phyloP scores from a whole-genome alignment of 106 monocot genomes.

The Allium cepa region DNA sequence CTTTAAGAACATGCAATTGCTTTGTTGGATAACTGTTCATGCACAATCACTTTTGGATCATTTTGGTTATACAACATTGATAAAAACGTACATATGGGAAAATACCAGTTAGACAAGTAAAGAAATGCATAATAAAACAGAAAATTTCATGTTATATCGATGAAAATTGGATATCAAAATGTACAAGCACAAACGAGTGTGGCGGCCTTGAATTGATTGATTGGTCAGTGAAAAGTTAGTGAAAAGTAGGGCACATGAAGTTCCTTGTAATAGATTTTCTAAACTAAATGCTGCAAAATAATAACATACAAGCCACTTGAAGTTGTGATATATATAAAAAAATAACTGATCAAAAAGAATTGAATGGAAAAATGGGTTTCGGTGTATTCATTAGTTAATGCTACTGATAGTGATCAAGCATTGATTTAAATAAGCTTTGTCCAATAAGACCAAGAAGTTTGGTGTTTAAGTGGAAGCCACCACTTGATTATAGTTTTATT shows the following conservation, averaged over 20 bases:
- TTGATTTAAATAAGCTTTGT: not conserved
- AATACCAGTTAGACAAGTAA: too few relatives aligned
- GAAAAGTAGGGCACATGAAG: not conserved
- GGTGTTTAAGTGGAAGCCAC: not conserved
- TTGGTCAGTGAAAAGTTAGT: too few relatives aligned
- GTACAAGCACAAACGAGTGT: too few relatives aligned
- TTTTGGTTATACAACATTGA: too few relatives aligned
- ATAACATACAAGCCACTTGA: not conserved
- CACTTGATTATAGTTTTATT: not conserved
- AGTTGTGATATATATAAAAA: not conserved
- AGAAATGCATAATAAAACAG: too few relatives aligned
- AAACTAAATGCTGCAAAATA: not conserved
- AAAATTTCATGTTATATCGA: too few relatives aligned
- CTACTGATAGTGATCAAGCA: not conserved
- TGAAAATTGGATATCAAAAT: too few relatives aligned
- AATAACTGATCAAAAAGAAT: not conserved
- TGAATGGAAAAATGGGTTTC: not conserved
- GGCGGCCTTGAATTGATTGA: too few relatives aligned
- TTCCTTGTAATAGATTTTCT: not conserved
- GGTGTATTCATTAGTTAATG: not conserved
- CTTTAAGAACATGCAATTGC: too few relatives aligned
- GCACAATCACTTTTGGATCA: too few relatives aligned
- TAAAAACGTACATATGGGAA: too few relatives aligned
- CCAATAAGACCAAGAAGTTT: not conserved
- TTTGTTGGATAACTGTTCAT: too few relatives aligned